A percentile compares a stretch with the other conserved stretches of the same genome.
These are phyloP conservation scores for Alternaria sp. DNA, from an alignment of 2,329 filamentous ascomycete genomes.

Conservation along the genomic window DNA sequence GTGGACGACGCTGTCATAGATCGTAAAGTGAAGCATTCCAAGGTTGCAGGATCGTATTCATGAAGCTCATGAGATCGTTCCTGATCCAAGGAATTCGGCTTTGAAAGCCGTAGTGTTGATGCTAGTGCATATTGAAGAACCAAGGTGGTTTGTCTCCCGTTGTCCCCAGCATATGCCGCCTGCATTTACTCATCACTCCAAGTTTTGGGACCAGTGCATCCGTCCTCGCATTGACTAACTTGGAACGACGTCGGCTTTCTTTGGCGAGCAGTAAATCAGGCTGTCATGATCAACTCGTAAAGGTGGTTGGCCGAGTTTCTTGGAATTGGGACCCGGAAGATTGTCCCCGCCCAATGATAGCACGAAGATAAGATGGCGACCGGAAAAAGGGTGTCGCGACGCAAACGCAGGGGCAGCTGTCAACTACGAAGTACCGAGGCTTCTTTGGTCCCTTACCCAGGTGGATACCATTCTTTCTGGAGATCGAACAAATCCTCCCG, in stretches of 20 bases:
- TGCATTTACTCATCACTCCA: neutral
- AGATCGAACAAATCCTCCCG: constrained; percentile 13
- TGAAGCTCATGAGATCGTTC: neutral
- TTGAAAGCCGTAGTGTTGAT: neutral
- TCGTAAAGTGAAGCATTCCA: neutral
- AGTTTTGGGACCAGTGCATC: neutral
- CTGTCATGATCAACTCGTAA: neutral
- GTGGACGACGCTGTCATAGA: neutral
- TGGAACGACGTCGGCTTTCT: constrained; percentile 1
- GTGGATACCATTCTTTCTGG: constrained; percentile 9
- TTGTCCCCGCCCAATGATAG: neutral
- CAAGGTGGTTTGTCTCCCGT: constrained; percentile 5
- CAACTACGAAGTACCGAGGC: neutral
- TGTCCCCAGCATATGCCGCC: neutral
- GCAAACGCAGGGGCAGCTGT: neutral
- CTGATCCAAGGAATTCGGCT: neutral
- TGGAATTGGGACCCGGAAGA: neutral
- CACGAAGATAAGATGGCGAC: neutral
- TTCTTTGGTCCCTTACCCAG: neutral
- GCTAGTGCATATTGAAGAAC: neutral
- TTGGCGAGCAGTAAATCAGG: constrained; percentile 8
- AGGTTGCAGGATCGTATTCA: neutral
- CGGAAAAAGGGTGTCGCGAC: neutral
- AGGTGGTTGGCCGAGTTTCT: constrained; percentile 5
- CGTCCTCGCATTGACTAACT: neutral